Percentiles rank a stretch among this genome's conserved stretches.
These are phyloP conservation scores for Saraca asoca DNA, from an alignment of 331 rosid species.

Conservation along the genomic window DNA sequence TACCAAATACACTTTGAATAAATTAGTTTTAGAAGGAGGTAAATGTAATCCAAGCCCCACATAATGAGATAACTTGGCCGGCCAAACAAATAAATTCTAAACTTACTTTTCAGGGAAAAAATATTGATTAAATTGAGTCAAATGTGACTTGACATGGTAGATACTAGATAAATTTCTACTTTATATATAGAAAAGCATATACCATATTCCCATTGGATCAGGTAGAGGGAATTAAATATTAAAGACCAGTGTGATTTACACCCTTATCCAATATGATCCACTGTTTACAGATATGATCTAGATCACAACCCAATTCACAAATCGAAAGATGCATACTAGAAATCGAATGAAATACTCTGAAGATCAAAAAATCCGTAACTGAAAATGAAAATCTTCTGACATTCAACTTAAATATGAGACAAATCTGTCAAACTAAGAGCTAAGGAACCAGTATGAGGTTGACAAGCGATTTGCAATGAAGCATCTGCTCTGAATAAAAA, in stretches of 20 bases:
- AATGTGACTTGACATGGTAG: constrained; percentile 16
- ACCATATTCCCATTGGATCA: background rate
- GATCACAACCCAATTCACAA: too few relatives aligned
- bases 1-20: background rate
- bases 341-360: background rate
- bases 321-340: too few relatives aligned
- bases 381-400: too few relatives aligned
- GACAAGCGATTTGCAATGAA: constrained; percentile 6
- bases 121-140: constrained; percentile 16
- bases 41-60: background rate
- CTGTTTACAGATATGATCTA: too few relatives aligned
- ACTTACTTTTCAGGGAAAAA: background rate
- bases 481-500: constrained; percentile 2
- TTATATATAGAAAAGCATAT: constrained; percentile 1
- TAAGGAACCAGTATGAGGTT: background rate
- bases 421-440: background rate
- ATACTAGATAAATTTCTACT: constrained; percentile 14
- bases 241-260: too few relatives aligned
- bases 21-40: constrained; percentile 10
- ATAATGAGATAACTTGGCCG: background rate
- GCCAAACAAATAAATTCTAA: constrained; percentile 12
- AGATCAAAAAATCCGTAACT: background rate
- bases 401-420: too few relatives aligned
- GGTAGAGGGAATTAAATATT: too few relatives aligned
- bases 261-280: too few relatives aligned